Evolutionary conservation across 129 eudicot species (phyloP).

Genomic region (Artemisia annua): DNA sequence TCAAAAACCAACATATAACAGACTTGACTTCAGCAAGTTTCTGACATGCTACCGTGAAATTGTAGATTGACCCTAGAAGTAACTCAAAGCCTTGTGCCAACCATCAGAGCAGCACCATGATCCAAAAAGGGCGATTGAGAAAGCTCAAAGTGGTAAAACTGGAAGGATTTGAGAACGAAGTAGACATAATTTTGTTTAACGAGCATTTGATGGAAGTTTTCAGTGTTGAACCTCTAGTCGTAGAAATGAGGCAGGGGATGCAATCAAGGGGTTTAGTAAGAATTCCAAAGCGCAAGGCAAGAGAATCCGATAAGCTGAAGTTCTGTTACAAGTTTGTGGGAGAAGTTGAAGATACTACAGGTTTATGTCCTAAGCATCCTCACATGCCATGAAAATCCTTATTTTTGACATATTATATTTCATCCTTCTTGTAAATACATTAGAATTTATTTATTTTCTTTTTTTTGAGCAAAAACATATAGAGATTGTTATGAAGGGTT

Average conservation of each 20-base stretch:
- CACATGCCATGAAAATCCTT: constrained; percentile 9
- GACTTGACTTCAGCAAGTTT: not conserved
- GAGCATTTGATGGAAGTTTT: constrained; percentile 33
- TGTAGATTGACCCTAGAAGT: constrained; percentile 19
- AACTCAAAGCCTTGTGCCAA: not conserved
- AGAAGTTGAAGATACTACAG: constrained; percentile 25
- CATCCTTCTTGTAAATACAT: not conserved
- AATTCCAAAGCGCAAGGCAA: constrained; percentile 13
- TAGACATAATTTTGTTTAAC: constrained; percentile 22
- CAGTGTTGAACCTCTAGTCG: constrained; percentile 18
- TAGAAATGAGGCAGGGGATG: constrained; percentile 20
- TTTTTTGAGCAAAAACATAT: not conserved
- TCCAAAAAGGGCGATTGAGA: constrained; percentile 11
- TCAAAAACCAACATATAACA: too few relatives aligned
- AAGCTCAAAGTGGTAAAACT: constrained; percentile 35
- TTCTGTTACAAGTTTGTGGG: constrained; percentile 21
- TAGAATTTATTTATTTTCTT: not conserved
- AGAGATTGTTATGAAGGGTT: too few relatives aligned
- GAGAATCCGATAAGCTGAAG: constrained; percentile 13
- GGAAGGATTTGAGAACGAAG: constrained; percentile 26
- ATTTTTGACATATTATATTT: too few relatives aligned
- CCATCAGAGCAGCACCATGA: not conserved
- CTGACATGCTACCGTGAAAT: not conserved
- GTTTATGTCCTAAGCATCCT: constrained; percentile 24
- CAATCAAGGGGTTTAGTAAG: constrained; percentile 22